These are phyloP conservation scores for Entophlyctis luteolus DNA, from an alignment of 192 early-diverging fungal species.

Conservation along the genomic window DNA sequence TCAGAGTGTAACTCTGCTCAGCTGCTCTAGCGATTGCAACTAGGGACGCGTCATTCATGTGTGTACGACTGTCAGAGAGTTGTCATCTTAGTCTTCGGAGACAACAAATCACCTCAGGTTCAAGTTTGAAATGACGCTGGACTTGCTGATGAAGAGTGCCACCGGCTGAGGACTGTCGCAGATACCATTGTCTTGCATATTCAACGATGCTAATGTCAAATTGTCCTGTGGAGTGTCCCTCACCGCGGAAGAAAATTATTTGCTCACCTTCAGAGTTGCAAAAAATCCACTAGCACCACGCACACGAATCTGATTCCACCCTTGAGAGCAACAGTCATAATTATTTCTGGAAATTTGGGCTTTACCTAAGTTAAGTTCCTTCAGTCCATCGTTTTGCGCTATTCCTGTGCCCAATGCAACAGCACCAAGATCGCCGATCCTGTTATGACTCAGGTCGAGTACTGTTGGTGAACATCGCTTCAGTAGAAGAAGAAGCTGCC, in stretches of 20 bases:
- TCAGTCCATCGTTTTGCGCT: conserved; percentile 38
- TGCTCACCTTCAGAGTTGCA: conserved; percentile 35
- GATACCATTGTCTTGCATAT: conserved; percentile 45
- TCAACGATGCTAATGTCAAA: conserved; percentile 18
- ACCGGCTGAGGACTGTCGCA: conserved; percentile 41
- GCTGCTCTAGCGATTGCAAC: conserved; percentile 33
- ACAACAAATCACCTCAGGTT: conserved; percentile 34
- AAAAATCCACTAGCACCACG: conserved; percentile 45
- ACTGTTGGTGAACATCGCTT: conserved; percentile 23
- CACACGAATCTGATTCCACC: conserved; percentile 45
- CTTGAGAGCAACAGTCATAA: conserved; percentile 11
- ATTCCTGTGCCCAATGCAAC: conserved; percentile 47
- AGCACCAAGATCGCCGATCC: conserved; percentile 50
- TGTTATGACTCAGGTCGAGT: conserved; percentile 49
- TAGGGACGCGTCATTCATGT: conserved; percentile 36
- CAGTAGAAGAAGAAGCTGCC: too few species aligned
- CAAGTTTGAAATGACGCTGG: conserved; percentile 30
- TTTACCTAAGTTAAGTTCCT: conserved; percentile 48
- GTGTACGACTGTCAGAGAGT: conserved; percentile 25
- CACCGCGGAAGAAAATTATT: not conserved
- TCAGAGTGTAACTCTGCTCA: conserved; percentile 44
- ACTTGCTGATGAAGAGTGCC: conserved; percentile 29
- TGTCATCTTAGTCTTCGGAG: not conserved
- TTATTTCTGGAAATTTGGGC: not conserved
- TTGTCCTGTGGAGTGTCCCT: conserved; percentile 29